Percentiles rank a stretch among this genome's conserved stretches.
phyloP scores from a whole-genome alignment of 2,329 filamentous ascomycete genomes.

The Cordyceps tenuipes region DNA sequence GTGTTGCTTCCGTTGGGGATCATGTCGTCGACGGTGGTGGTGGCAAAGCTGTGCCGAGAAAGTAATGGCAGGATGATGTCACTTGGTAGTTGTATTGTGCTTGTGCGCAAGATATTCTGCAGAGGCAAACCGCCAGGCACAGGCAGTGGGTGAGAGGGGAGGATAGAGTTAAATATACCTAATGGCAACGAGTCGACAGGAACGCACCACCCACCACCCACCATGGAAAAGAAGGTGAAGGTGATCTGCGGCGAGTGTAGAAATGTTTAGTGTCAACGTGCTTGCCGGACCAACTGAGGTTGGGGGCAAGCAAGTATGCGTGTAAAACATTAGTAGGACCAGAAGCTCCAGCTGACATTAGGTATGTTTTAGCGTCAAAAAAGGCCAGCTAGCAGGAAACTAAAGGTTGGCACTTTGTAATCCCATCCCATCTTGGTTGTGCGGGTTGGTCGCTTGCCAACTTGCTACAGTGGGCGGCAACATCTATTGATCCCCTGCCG shows the following conservation, averaged over 20 bases:
- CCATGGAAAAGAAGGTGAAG: no score
- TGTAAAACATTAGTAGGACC: background rate
- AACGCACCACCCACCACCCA: no score
- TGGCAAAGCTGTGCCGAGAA: background rate
- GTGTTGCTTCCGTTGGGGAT: conserved; percentile 32
- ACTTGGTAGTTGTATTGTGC: background rate
- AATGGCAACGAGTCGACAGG: no score
- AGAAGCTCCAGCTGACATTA: background rate
- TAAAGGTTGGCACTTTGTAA: background rate
- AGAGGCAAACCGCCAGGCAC: background rate
- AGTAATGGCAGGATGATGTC: background rate
- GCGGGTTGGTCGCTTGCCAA: background rate
- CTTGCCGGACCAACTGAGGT: background rate
- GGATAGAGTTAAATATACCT: no score
- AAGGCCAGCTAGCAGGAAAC: background rate
- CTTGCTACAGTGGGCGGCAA: no score
- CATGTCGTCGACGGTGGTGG: conserved; percentile 23
- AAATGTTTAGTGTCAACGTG: no score
- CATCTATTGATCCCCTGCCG: no score
- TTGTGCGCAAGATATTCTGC: background rate
- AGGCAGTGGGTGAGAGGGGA: background rate
- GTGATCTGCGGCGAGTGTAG: no score
- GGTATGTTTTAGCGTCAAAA: conserved; percentile 4
- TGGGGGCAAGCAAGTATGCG: background rate
- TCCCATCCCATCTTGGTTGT: background rate